Evolutionary conservation across 1,284 basidiomycete genomes (phyloP), one percentile per base, ranked within the genome.

Genomic region (Tetrapyrgos nigripes): DNA sequence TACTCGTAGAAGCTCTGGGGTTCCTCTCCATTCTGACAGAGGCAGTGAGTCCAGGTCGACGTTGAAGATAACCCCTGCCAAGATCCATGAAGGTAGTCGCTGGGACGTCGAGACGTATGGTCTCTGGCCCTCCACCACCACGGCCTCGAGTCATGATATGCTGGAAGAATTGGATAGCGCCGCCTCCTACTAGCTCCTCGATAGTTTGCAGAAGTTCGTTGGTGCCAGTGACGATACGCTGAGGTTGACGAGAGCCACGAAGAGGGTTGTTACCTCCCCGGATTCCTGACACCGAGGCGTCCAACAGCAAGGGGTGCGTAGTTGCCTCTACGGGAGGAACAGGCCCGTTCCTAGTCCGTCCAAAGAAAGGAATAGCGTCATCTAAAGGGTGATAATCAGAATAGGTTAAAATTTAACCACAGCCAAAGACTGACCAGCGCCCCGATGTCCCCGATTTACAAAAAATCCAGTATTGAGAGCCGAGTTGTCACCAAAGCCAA

Each of bases 101-200:
- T 50, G 89, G 86, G 43, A 91, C 83, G 66, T 92, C 89, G 29
- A 93, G 80, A 44, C 87, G 84, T 64, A 93, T 87, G n/a, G 86
- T 83, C 65, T 90, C 87, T n/a, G 80, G 72, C 47, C 73, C 74
- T 49, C 79, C 80, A 19, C 77, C 78, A 33, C 82, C 78, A 35
- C 82, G 79, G 28, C 81, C 74, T 50, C 84, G 83, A 66, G 85
- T 79, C 64, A 92, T 81, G 45, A 96, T 82, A 60, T 92, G 90
- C 62, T 96, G 92, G 64, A 97, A 85, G 56, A 96, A 79, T 66
- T 95, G 93, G 24, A 92, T 81, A 13, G 93, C 91, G 26, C 92
- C 89, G 14, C 86, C 88, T 1, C 92, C 93, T 54, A 96, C 88
- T 53, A 94, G 83, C 53, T 91, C 88, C 65, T 96, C 91, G 37